Evolutionary conservation across 2,329 filamentous ascomycete species (phyloP), one percentile per base, ranked within the genome.

Genomic region (Ophiocordyceps camponoti-saundersi): DNA sequence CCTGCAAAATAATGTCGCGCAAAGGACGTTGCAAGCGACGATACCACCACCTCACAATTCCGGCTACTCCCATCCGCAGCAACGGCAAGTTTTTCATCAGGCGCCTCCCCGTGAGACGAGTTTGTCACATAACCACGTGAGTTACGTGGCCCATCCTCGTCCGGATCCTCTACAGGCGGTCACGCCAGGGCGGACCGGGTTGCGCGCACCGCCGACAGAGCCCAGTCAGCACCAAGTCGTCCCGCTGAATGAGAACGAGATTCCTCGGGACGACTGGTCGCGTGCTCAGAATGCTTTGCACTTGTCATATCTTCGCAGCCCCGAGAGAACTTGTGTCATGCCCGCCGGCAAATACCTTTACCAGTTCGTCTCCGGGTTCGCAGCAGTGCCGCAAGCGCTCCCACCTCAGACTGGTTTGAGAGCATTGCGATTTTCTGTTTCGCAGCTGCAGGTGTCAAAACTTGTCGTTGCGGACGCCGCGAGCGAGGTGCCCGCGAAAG

Each of bases 341-440:
- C 49, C 50, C 2, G 42, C 48, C 10, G 45, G 47, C 7, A 62
- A 63, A 50, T 64, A 64, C 6, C 62, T 74, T 46, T 85, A 82
- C 54, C 77, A 81, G 51, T 73, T 69, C 44, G 61, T 83, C 18
- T 69, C 69, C 49, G 60, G 58, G 0, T 74, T 80, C 48, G 62
- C 67, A 1, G 54, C 75, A 7, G 51, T 53, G 1, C 81, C 81
- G 0, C 50, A 65, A 26, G 50, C 51, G 44, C 57, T 60, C 45
- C 62, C 48, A 34, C 62, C 66, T 1, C 61, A 59, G 49, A 60
- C 57, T 26, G 57, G 53, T 39, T 54, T 65, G 51, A 71, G 60
- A 61, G 65, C 55, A 1, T 63, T 77, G 39, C 53, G 55, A 3
- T 80, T 85, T 50, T 49, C 53, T 0, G 48, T 81, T 13, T 48